phyloP scores from a whole-genome alignment of 176 grass and related monocot species.

The Luzula sylvatica region DNA sequence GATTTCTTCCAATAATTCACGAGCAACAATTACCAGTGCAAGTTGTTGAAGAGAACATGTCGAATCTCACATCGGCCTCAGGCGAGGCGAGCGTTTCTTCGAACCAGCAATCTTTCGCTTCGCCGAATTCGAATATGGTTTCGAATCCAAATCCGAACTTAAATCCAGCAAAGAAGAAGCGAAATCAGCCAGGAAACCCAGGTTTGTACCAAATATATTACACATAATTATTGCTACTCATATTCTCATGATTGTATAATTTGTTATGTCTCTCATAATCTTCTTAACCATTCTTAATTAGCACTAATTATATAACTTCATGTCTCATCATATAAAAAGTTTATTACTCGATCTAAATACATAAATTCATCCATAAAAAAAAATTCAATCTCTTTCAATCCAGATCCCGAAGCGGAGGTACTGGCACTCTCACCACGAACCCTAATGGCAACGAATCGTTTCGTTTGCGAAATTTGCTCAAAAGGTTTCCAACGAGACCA shows the following conservation, averaged over 20 bases:
- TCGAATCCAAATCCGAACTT: constrained; percentile 11
- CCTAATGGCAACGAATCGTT: constrained; percentile 97
- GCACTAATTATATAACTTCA: background rate
- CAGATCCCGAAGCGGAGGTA: constrained; percentile 93
- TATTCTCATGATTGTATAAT: background rate
- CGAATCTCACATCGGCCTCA: constrained; percentile 90
- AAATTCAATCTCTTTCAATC: background rate
- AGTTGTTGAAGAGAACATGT: constrained; percentile 82
- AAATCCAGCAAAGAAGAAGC: constrained; percentile 74
- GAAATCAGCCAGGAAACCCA: constrained; percentile 92
- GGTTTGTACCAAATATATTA: constrained; percentile 27
- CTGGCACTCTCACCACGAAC: constrained; percentile 68
- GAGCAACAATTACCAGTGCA: constrained; percentile 39
- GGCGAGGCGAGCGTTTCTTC: constrained; percentile 77
- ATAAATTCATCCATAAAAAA: background rate
- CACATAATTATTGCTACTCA: constrained; percentile 2
- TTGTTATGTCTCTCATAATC: background rate
- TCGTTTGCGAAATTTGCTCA: constrained; percentile 84
- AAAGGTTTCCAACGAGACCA: constrained; percentile 98
- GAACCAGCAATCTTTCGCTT: constrained; percentile 37
- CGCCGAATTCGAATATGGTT: constrained; percentile 15
- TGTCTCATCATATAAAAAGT: background rate
- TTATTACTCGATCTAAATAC: background rate
- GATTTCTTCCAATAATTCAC: constrained; percentile 46
- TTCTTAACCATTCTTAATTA: background rate